Evolutionary conservation across 495 filamentous ascomycete genomes (phyloP).

Genomic region (Penicillium tannophilum): DNA sequence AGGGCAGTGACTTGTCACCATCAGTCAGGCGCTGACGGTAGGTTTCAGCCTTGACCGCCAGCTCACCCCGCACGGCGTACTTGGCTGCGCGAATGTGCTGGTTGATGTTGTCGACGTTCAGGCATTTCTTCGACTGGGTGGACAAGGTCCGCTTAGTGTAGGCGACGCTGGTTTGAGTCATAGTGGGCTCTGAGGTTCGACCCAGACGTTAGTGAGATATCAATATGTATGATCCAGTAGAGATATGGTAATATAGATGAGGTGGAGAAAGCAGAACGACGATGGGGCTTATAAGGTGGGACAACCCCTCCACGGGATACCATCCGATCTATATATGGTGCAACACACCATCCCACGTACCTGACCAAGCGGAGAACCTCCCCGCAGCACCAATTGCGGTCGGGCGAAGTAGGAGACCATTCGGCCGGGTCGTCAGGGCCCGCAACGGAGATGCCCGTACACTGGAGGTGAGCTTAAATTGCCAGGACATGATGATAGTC

Average conservation of each 20-base stretch:
- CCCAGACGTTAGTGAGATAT: slow-evolving; percentile 23
- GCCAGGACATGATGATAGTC: slow-evolving; percentile 38
- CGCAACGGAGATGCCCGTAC: slow-evolving; percentile 41
- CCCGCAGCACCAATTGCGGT: slow-evolving; percentile 29
- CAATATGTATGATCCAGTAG: slow-evolving; percentile 15
- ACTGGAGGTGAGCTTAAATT: slow-evolving; percentile 37
- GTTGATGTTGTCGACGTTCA: slow-evolving; percentile 90
- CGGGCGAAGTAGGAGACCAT: slow-evolving; percentile 32
- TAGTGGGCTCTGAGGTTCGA: slow-evolving; percentile 26
- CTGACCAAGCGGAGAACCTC: slow-evolving; percentile 31
- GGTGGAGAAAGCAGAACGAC: slow-evolving; percentile 1
- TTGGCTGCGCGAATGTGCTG: slow-evolving; percentile 78
- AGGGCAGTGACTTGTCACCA: slow-evolving; percentile 71
- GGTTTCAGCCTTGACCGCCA: slow-evolving; percentile 86
- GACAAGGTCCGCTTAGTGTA: slow-evolving; percentile 57
- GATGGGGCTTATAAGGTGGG: slow-evolving; percentile 9
- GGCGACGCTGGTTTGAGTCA: slow-evolving; percentile 35
- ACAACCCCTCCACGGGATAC: slow-evolving; percentile 5
- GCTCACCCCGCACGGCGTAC: slow-evolving; percentile 95
- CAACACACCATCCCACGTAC: slow-evolving; percentile 31
- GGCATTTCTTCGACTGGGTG: slow-evolving; percentile 53
- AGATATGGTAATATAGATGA: slow-evolving; percentile 4
- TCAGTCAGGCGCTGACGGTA: slow-evolving; percentile 72
- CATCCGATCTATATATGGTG: slow-evolving; percentile 24
- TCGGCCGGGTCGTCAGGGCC: slow-evolving; percentile 37